Conservation (phyloP, 169 alveolate species). For the Cryptosporidium ubiquitum region DNA sequence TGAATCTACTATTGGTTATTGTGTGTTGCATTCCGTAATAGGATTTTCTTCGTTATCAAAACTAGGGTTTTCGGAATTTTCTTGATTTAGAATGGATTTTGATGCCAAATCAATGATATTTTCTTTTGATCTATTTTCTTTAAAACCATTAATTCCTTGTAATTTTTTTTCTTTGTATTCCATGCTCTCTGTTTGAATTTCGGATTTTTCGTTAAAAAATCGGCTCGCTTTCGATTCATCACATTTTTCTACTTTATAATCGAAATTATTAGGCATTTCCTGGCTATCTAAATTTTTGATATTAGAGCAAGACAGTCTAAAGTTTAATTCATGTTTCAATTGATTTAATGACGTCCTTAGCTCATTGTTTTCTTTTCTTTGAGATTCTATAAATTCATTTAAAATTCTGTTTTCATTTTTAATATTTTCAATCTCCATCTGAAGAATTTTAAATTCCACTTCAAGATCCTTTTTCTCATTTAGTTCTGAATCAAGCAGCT, state of each 20-base stretch:
- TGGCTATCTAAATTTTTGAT: neutral
- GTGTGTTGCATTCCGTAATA: constrained; percentile 27
- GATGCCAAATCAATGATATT: neutral
- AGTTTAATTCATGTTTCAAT: constrained; percentile 3
- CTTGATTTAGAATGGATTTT: neutral
- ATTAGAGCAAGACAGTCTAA: neutral
- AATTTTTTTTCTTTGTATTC: neutral
- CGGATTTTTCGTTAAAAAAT: neutral
- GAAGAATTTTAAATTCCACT: neutral
- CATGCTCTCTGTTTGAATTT: neutral
- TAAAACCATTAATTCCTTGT: neutral
- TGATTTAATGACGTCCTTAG: neutral
- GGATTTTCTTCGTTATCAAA: neutral
- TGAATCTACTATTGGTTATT: neutral
- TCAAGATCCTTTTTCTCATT: constrained; percentile 15
- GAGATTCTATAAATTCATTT: neutral
- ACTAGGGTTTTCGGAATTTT: neutral
- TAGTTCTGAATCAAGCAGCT: neutral
- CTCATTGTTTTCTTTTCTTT: constrained; percentile 35
- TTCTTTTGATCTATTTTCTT: neutral
- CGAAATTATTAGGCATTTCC: neutral
- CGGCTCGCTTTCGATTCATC: neutral
- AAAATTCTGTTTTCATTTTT: constrained; percentile 9
- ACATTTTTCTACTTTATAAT: neutral
- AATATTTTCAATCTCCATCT: constrained; percentile 17